phyloP scores from a whole-genome alignment of 2,329 filamentous ascomycete species.

The Claviceps digitariae region DNA sequence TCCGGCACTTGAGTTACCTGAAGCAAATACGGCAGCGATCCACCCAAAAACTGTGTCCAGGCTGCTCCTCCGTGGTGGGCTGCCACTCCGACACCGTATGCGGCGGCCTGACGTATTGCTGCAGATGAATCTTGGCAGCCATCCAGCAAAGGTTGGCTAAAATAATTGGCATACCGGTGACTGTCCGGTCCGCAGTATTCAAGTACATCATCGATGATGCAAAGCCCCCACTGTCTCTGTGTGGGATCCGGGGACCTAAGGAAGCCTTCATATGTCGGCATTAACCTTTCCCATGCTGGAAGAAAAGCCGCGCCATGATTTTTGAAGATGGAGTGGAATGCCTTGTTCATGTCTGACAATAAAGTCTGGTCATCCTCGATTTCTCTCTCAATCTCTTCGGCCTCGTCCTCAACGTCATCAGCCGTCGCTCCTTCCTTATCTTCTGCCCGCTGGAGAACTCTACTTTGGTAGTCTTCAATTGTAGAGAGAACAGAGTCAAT shows the following conservation, averaged over 20 bases:
- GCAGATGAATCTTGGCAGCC: slow-evolving; percentile 78
- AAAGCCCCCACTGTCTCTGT: slow-evolving; percentile 96
- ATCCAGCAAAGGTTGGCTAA: slow-evolving; percentile 72
- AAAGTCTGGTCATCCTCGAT: slow-evolving; percentile 96
- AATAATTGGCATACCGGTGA: slow-evolving; percentile 73
- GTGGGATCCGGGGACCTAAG: slow-evolving; percentile 71
- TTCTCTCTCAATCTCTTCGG: slow-evolving; percentile 74
- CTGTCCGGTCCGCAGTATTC: slow-evolving; percentile 91
- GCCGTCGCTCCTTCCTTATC: slow-evolving; percentile 60
- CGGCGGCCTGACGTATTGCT: slow-evolving; percentile 87
- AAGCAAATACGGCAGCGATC: slow-evolving; percentile 70
- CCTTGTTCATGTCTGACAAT: slow-evolving; percentile 99
- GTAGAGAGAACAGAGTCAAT: slow-evolving; percentile 76
- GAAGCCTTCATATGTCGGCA: slow-evolving; percentile 76
- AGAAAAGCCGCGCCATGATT: slow-evolving; percentile 80
- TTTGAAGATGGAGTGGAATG: slow-evolving; percentile 98
- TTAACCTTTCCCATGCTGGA: slow-evolving; percentile 72
- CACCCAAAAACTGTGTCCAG: slow-evolving; percentile 79
- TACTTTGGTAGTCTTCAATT: slow-evolving; percentile 82
- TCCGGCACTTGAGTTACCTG: slow-evolving; percentile 69
- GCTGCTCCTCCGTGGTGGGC: slow-evolving; percentile 79
- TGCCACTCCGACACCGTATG: slow-evolving; percentile 90
- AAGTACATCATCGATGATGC: slow-evolving; percentile 95
- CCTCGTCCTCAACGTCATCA: slow-evolving; percentile 82
- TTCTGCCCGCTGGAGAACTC: slow-evolving; percentile 70